Conservation (phyloP, 1,284 basidiomycete species). For the Mycosarcoma maydis region DNA sequence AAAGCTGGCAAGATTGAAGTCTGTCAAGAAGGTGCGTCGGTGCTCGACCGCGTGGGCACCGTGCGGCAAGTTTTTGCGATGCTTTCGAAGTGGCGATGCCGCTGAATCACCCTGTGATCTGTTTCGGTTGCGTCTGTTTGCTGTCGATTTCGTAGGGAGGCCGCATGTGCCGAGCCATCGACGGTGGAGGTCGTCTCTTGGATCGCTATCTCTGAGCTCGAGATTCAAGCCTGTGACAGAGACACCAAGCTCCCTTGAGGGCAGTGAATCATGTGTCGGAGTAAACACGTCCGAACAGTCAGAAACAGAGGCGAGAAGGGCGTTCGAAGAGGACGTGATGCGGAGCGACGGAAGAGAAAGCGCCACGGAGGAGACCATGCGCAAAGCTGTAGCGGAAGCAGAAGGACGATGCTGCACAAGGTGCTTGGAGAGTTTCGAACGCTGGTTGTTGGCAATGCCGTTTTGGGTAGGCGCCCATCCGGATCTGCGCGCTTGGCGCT, state of each 20-base stretch:
- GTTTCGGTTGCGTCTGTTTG: neutral
- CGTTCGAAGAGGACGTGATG: slow-evolving; percentile 30
- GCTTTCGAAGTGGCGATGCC: neutral
- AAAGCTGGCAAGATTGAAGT: slow-evolving; percentile 33
- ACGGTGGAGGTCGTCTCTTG: slow-evolving; percentile 51
- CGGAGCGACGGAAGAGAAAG: slow-evolving; percentile 36
- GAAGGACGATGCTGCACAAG: slow-evolving; percentile 32
- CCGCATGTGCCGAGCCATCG: slow-evolving; percentile 64
- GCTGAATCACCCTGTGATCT: neutral
- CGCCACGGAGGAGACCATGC: slow-evolving; percentile 19
- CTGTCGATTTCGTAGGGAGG: neutral
- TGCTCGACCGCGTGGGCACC: slow-evolving; percentile 38
- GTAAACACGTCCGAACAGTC: slow-evolving; percentile 1
- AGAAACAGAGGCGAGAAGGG: slow-evolving; percentile 14
- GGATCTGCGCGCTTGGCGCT: slow-evolving; percentile 30
- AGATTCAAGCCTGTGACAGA: slow-evolving; percentile 42
- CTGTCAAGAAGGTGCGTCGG: slow-evolving; percentile 52
- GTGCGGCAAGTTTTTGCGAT: neutral
- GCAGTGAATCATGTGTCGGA: no score
- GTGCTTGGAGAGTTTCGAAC: slow-evolving; percentile 38
- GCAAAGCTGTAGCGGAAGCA: slow-evolving; percentile 13
- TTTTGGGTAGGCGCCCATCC: slow-evolving; percentile 22
- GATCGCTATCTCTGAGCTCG: slow-evolving; percentile 51
- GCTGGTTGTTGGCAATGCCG: slow-evolving; percentile 6
- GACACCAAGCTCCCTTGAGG: slow-evolving; percentile 20